Evolutionary conservation across 2,329 filamentous ascomycete genomes (phyloP).

Genomic region (Cladophialophora exuberans): DNA sequence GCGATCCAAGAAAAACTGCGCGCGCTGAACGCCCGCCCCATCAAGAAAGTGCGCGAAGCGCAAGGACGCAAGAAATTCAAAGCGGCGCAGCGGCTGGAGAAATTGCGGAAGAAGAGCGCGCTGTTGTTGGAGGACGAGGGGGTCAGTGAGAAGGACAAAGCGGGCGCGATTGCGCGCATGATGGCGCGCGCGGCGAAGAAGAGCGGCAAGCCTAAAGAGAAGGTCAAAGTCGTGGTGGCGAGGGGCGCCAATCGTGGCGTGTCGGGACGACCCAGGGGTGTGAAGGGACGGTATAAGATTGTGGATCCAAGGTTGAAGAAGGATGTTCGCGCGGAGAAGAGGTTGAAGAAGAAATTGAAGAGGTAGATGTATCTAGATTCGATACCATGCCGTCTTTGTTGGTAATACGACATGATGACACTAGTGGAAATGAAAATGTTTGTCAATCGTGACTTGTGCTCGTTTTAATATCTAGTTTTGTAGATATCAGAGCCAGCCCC

Average conservation of each 20-base stretch:
- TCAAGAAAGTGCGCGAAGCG: slow-evolving; percentile 98
- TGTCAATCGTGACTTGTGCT: too few relatives aligned
- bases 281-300: slow-evolving; percentile 97
- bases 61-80: slow-evolving; percentile 97
- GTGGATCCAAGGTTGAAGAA: slow-evolving; percentile 96
- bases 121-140: slow-evolving; percentile 85
- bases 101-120: slow-evolving; percentile 96
- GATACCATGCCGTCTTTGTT: neutral
- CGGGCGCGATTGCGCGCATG: slow-evolving; percentile 77
- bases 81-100: slow-evolving; percentile 86
- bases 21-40: slow-evolving; percentile 90
- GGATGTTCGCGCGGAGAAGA: slow-evolving; percentile 86
- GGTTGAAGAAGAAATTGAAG: slow-evolving; percentile 73
- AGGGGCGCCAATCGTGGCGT: slow-evolving; percentile 82
- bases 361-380: slow-evolving; percentile 21
- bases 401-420: too few relatives aligned
- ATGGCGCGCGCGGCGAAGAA: slow-evolving; percentile 81
- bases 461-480: too few relatives aligned
- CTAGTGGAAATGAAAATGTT: too few relatives aligned
- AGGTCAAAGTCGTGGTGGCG: slow-evolving; percentile 87
- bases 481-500: too few relatives aligned
- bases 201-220: slow-evolving; percentile 69
- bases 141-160: slow-evolving; percentile 95
- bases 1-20: slow-evolving; percentile 95
- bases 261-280: slow-evolving; percentile 82